Evolutionary conservation across 2,329 filamentous ascomycete species (phyloP), one percentile per base, ranked within the genome.

Genomic region (Pyrenochaeta sp.): DNA sequence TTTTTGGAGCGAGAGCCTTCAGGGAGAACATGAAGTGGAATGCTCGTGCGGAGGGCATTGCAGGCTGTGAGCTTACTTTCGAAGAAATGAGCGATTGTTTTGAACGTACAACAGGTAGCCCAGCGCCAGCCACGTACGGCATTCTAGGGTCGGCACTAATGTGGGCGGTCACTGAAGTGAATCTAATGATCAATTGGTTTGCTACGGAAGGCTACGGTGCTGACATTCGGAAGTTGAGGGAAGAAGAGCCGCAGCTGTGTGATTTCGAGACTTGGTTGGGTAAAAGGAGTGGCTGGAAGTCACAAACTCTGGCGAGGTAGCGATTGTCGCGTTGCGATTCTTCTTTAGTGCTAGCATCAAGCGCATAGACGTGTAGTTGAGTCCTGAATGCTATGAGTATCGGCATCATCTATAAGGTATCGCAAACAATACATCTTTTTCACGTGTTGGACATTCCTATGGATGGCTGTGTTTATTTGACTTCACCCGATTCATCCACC

Each of bases 121-220:
- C 75, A 3, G 68, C 81, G 14, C 80, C 80, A 0, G 69, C 64
- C 23, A 78, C 77, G 0, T 84, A 77, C 49, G 61, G 70, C 3
- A 65, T 81, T 17, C 54, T 84, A 9, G 75, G 72, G 0, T 69
- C 63, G 3, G 63, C 71, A 14, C 60, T 84, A 15, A 71, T 79
- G 72, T 77, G 69, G 60, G 61, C 70, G 31, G 64, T 81, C 12
- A 75, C 74, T 12, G 81, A 83, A 49, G 30, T 82, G 32, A 76
- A 75, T 7, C 37, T 70, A 9, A 83, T 83, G 81, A 78, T 81
- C 40, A 69, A 72, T n/a, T 85, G 82, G 82, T 84, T 84, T 52
- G 69, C 70, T 41, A 72, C 76, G 7, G 74, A 77, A 18, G 82
- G 81, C 0, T 85, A 79, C 61, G 73, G 71, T 7, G 80, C 75